Percentiles rank a stretch among this genome's conserved stretches.
These are phyloP conservation scores for Umbelopsis isabellina DNA, from an alignment of 192 early-diverging fungal genomes.

Conservation along the genomic window DNA sequence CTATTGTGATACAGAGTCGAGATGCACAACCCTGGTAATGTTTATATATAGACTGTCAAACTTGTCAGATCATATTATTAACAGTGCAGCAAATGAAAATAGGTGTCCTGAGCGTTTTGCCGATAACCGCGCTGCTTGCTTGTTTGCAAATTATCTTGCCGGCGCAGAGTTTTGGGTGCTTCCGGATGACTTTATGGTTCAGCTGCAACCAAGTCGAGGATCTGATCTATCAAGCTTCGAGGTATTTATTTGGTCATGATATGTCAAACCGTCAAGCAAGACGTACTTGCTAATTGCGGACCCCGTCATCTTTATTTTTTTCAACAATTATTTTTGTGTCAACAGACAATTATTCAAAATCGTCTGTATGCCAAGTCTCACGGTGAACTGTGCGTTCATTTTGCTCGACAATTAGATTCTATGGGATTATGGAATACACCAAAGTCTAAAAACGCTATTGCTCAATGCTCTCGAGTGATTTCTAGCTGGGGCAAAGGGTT, in stretches of 20 bases:
- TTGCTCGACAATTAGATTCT: constrained; percentile 55
- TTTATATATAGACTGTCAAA: neutral
- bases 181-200: constrained; percentile 51
- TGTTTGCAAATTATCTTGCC: constrained; percentile 52
- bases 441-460: constrained; percentile 44
- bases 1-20: constrained; percentile 54
- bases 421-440: constrained; percentile 56
- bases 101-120: constrained; percentile 63
- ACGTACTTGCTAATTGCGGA: neutral
- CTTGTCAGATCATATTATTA: too few species aligned
- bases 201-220: constrained; percentile 26
- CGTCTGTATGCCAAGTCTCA: constrained; percentile 62
- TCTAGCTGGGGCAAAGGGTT: constrained; percentile 43
- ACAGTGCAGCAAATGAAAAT: neutral
- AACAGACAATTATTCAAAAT: constrained; percentile 55
- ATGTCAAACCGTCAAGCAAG: neutral
- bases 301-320: constrained; percentile 3
- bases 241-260: constrained; percentile 26
- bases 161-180: constrained; percentile 62
- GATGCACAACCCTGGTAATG: constrained; percentile 47
- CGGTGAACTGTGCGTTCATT: constrained; percentile 59
- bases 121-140: constrained; percentile 57
- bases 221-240: constrained; percentile 44
- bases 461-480: constrained; percentile 42
- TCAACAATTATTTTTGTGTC: constrained; percentile 14